Conservation (phyloP, 2,329 filamentous ascomycete species). For the Colletotrichum spaethianum region DNA sequence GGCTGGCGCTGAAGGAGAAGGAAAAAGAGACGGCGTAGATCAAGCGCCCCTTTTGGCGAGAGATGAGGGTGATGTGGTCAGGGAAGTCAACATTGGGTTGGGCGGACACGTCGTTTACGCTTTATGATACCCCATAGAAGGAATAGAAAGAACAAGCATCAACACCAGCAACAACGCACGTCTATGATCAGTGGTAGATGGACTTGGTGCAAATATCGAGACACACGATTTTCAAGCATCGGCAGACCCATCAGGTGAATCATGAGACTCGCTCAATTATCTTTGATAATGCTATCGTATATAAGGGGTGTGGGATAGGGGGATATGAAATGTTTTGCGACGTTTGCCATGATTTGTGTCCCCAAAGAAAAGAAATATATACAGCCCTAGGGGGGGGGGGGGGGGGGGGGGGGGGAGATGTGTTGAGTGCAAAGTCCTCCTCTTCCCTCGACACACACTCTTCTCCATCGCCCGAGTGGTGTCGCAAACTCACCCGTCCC, state of each 20-base stretch:
- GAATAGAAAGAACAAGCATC: background rate
- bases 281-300: slow-evolving; percentile 16
- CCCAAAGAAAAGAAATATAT: slow-evolving; percentile 38
- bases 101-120: slow-evolving; percentile 16
- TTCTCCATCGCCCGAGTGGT: background rate
- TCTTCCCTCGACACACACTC: background rate
- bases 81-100: slow-evolving; percentile 7
- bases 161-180: background rate
- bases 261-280: slow-evolving; percentile 38
- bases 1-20: slow-evolving; percentile 60
- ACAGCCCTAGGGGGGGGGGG: slow-evolving; percentile 8
- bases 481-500: background rate
- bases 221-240: background rate
- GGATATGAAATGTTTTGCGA: background rate
- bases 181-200: background rate
- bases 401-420: background rate
- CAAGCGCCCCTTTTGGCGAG: background rate
- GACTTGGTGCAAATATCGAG: background rate
- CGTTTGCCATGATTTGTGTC: slow-evolving; percentile 1
- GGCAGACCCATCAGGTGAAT: slow-evolving; percentile 5
- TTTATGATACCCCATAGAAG: slow-evolving; percentile 49
- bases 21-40: slow-evolving; percentile 53
- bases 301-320: slow-evolving; percentile 2
- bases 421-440: background rate
- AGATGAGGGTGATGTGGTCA: background rate